Evolutionary conservation across 2,329 filamentous ascomycete species (phyloP).

Genomic region (Daldinia sp.): DNA sequence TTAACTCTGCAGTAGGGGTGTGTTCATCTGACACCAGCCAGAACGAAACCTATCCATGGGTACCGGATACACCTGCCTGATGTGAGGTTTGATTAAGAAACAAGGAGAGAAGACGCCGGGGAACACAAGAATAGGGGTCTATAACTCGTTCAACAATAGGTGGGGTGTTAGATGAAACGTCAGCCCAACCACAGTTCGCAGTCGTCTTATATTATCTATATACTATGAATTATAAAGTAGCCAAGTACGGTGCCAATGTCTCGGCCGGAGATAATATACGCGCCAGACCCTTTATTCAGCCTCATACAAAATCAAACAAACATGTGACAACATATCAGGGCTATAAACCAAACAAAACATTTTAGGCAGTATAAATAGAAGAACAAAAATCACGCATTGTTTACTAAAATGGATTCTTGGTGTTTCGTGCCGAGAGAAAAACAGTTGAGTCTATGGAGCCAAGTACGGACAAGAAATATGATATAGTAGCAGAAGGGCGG

Average conservation of each 20-base stretch:
- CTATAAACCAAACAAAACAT: not conserved
- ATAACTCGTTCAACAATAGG: constrained; percentile 25
- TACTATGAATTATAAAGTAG: constrained; percentile 16
- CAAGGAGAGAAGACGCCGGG: constrained; percentile 14
- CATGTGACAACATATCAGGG: constrained; percentile 3
- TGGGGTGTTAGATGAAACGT: constrained; percentile 36
- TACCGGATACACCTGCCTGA: constrained; percentile 40
- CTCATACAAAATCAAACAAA: constrained; percentile 17
- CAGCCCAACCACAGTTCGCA: constrained; percentile 26
- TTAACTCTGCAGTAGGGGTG: constrained; percentile 29
- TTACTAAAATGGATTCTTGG: constrained; percentile 1
- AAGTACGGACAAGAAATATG: constrained; percentile 24
- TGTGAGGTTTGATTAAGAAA: constrained; percentile 15
- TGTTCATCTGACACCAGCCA: constrained; percentile 27
- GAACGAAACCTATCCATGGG: constrained; percentile 21
- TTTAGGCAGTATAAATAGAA: not conserved
- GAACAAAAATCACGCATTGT: constrained; percentile 3
- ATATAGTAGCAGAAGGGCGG: constrained; percentile 29
- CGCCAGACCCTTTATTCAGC: constrained; percentile 27
- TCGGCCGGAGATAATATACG: constrained; percentile 17
- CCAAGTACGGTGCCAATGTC: constrained; percentile 27
- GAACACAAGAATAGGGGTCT: constrained; percentile 21
- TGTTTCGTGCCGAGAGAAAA: constrained; percentile 9
- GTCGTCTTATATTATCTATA: constrained; percentile 15
- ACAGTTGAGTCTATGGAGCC: constrained; percentile 17